Percentiles rank a stretch among this genome's conserved stretches.
Conservation (phyloP, 225 moss, liverwort and hornwort genomes). For the Bryoerythrophyllum caledonicum region DNA sequence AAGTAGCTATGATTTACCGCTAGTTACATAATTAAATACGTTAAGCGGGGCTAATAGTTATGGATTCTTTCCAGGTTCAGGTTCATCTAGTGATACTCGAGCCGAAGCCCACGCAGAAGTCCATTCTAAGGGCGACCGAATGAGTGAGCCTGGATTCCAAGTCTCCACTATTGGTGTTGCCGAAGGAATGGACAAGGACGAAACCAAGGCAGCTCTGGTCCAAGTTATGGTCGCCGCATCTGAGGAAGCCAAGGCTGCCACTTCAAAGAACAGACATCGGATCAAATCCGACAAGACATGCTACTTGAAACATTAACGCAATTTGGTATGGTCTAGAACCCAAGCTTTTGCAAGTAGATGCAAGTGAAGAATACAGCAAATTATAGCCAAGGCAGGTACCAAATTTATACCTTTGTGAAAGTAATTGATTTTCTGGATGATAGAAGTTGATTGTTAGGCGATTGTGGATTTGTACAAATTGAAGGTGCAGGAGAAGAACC, state of each 20-base stretch:
- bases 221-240: conserved; percentile 71
- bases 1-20: background rate
- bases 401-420: background rate
- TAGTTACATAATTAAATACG: background rate
- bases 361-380: conserved; percentile 17
- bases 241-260: conserved; percentile 67
- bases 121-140: conserved; percentile 28
- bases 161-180: conserved; percentile 86
- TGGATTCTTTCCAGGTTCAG: conserved; percentile 44
- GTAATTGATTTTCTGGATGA: too few relatives aligned
- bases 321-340: background rate
- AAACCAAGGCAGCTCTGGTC: conserved; percentile 69
- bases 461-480: conserved; percentile 19
- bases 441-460: background rate
- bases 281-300: conserved; percentile 41
- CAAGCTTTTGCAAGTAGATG: conserved; percentile 9
- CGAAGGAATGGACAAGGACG: conserved; percentile 66
- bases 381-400: conserved; percentile 4
- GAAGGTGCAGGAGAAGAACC: conserved; percentile 1
- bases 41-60: background rate
- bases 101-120: conserved; percentile 95
- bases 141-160: conserved; percentile 44
- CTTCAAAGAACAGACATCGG: conserved; percentile 49
- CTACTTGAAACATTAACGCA: conserved; percentile 41
- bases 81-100: conserved; percentile 60